A percentile compares a stretch with the other conserved stretches of the same genome.
Evolutionary conservation across 108 stramenopile species (phyloP).

Genomic region (Nitzschia palea): DNA sequence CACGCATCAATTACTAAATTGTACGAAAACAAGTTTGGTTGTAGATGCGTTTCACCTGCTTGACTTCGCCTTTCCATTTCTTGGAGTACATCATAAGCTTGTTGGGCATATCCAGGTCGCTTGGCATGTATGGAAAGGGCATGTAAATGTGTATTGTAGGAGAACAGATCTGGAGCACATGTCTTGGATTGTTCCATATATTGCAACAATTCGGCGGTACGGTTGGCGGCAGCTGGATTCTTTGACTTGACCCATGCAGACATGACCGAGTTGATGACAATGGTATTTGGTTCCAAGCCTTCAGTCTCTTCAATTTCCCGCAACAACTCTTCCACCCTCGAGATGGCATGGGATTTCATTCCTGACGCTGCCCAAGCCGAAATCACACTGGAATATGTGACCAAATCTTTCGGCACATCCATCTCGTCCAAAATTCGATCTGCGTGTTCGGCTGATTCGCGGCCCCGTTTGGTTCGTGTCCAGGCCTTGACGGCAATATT

Average conservation of each 20-base stretch:
- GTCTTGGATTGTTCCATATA: slow-evolving; percentile 28
- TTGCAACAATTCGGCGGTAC: slow-evolving; percentile 35
- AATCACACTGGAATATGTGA: slow-evolving; percentile 45
- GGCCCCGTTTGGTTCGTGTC: slow-evolving; percentile 24
- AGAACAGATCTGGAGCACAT: slow-evolving; percentile 39
- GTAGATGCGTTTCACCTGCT: slow-evolving; percentile 19
- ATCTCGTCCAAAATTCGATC: slow-evolving; percentile 46
- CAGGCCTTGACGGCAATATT: slow-evolving; percentile 51
- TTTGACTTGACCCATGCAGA: slow-evolving; percentile 47
- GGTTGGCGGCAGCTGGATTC: slow-evolving; percentile 25
- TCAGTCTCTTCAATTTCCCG: slow-evolving; percentile 28
- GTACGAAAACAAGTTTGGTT: slow-evolving; percentile 67
- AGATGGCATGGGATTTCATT: slow-evolving; percentile 42
- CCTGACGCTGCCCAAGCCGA: slow-evolving; percentile 46
- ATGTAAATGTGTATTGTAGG: slow-evolving; percentile 51
- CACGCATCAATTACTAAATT: slow-evolving; percentile 66
- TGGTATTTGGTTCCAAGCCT: slow-evolving; percentile 35
- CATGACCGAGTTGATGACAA: slow-evolving; percentile 45
- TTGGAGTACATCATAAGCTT: slow-evolving; percentile 30
- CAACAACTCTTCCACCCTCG: slow-evolving; percentile 44
- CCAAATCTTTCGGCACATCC: slow-evolving; percentile 35
- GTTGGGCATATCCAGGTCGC: slow-evolving; percentile 25
- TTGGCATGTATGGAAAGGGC: slow-evolving; percentile 34
- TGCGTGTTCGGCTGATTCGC: slow-evolving; percentile 45
- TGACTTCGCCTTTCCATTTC: slow-evolving; percentile 26